Percentiles rank a stretch among this genome's conserved stretches.
phyloP scores from a whole-genome alignment of 192 early-diverging fungal species.

The Geranomyces variabilis region DNA sequence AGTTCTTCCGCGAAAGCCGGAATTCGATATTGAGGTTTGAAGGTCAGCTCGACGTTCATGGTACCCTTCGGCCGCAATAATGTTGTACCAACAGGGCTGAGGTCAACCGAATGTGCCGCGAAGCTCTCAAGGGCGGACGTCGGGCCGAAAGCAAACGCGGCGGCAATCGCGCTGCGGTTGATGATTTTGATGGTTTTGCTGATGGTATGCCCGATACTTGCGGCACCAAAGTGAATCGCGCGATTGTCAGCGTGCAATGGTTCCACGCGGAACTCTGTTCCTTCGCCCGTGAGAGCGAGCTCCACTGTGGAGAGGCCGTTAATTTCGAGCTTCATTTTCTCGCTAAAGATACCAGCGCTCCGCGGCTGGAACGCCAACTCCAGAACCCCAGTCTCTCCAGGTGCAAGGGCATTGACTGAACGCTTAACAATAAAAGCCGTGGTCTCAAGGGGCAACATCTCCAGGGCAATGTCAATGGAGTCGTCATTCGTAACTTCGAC shows the following conservation, averaged over 20 bases:
- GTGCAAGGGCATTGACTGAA: conserved; percentile 35
- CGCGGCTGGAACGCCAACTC: conserved; percentile 55
- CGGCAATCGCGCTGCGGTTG: conserved; percentile 57
- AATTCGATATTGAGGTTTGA: conserved; percentile 52
- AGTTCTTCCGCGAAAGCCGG: conserved; percentile 59
- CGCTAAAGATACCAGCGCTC: conserved; percentile 47
- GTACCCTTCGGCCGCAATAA: conserved; percentile 52
- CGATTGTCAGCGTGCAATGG: conserved; percentile 41
- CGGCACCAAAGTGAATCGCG: conserved; percentile 60
- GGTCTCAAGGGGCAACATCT: conserved; percentile 36
- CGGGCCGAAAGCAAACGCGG: conserved; percentile 49
- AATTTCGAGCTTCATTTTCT: conserved; percentile 58
- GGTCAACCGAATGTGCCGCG: conserved; percentile 26
- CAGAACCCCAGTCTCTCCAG: conserved; percentile 46
- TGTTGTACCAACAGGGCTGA: conserved; percentile 37
- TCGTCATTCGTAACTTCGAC: conserved; percentile 58
- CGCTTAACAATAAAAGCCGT: conserved; percentile 48
- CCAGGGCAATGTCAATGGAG: conserved; percentile 51
- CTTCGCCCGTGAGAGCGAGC: conserved; percentile 49
- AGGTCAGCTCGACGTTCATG: conserved; percentile 49
- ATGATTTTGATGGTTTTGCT: conserved; percentile 46
- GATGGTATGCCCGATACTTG: conserved; percentile 52
- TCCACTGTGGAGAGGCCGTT: conserved; percentile 55
- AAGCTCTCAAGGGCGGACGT: conserved; percentile 42
- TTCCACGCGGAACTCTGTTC: conserved; percentile 55